Percentiles rank a stretch among this genome's conserved stretches.
phyloP scores from a whole-genome alignment of 129 eudicot genomes.

The sunflower (Helianthus annuus) region DNA sequence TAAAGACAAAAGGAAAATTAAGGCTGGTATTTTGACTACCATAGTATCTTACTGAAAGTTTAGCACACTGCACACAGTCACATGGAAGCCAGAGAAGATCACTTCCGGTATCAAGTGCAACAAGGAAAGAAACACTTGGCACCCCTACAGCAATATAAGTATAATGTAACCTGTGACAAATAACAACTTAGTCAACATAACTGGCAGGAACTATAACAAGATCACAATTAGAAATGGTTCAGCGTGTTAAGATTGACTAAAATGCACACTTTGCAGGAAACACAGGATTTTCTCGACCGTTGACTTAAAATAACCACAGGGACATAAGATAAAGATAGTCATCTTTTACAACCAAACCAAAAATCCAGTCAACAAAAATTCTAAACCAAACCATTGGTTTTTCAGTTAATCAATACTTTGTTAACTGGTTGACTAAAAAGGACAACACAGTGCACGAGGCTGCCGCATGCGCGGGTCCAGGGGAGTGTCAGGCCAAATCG shows the following conservation, averaged over 20 bases:
- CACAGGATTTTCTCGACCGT: constrained; percentile 10
- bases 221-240: not conserved
- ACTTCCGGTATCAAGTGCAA: constrained; percentile 94
- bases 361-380: too few species aligned
- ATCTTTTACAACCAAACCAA: not conserved
- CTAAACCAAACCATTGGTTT: too few species aligned
- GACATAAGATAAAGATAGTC: not conserved
- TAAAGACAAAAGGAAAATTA: constrained; percentile 12
- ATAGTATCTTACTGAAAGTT: constrained; percentile 74
- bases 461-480: too few species aligned
- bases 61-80: constrained; percentile 88
- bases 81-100: constrained; percentile 98
- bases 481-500: too few species aligned
- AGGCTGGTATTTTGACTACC: constrained; percentile 55
- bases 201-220: constrained; percentile 14
- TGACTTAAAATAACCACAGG: not conserved
- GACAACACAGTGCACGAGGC: too few species aligned
- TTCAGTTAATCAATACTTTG: too few species aligned
- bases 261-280: constrained; percentile 11
- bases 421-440: too few species aligned
- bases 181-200: constrained; percentile 22
- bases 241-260: not conserved
- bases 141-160: constrained; percentile 96
- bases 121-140: constrained; percentile 93
- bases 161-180: constrained; percentile 75